phyloP scores from a whole-genome alignment of 2,329 filamentous ascomycete genomes.

The Rhinocladiella mackenziei region DNA sequence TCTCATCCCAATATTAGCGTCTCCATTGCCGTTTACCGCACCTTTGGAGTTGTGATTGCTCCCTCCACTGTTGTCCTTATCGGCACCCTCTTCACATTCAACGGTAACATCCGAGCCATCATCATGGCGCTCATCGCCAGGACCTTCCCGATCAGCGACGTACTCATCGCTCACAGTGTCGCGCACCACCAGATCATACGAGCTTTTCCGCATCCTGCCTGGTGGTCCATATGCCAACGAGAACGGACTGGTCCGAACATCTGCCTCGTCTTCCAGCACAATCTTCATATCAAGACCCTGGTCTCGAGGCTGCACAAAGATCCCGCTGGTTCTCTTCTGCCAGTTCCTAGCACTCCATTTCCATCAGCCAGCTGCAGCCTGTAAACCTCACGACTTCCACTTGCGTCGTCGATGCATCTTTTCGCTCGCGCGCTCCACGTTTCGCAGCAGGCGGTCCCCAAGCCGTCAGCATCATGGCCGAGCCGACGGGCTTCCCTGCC shows the following conservation, averaged over 20 bases:
- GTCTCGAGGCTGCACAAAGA: conserved; percentile 1
- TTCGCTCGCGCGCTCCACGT: conserved; percentile 5
- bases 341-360: conserved; percentile 1
- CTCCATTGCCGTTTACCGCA: background rate
- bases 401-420: conserved; percentile 11
- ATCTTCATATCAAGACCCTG: background rate
- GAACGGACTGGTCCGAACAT: no score
- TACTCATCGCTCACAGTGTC: conserved; percentile 1
- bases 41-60: background rate
- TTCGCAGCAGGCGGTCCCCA: conserved; percentile 15
- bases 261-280: no score
- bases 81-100: background rate
- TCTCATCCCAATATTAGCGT: no score
- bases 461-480: conserved; percentile 1
- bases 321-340: background rate
- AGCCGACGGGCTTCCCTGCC: no score
- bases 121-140: background rate
- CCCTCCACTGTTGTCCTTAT: background rate
- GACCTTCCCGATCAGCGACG: conserved; percentile 6
- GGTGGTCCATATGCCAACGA: no score
- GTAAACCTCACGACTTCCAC: conserved; percentile 8
- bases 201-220: no score
- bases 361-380: conserved; percentile 14
- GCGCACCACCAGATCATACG: no score
- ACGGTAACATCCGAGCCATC: background rate